These are phyloP conservation scores for Rubus idaeus DNA, from an alignment of 306 rosid genomes.

Conservation along the genomic window DNA sequence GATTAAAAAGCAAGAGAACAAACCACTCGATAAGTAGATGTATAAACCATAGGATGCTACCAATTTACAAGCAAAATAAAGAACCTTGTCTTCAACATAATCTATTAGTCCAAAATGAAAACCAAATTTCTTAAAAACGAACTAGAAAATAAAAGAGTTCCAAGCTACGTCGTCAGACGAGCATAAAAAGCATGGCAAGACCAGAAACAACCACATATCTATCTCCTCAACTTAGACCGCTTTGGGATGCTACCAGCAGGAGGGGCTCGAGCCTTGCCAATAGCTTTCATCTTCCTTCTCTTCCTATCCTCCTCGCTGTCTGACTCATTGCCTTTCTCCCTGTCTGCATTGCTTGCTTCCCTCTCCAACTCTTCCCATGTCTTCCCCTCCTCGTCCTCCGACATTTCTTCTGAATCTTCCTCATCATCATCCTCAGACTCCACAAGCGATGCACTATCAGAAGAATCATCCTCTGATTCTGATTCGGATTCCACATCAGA, in stretches of 20 bases:
- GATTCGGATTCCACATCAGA: conserved; percentile 87
- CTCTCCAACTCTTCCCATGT: conserved; percentile 98
- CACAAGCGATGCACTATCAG: conserved; percentile 83
- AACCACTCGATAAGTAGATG: too few species aligned
- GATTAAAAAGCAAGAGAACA: too few species aligned
- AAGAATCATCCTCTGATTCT: conserved; percentile 76
- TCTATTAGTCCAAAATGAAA: conserved; percentile 8
- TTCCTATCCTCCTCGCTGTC: conserved; percentile 94
- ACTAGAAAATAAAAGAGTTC: conserved; percentile 7
- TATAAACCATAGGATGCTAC: conserved; percentile 2
- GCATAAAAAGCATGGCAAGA: conserved; percentile 2
- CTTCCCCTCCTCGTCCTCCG: conserved; percentile 58
- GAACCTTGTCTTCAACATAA: conserved; percentile 1
- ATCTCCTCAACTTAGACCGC: conserved; percentile 65
- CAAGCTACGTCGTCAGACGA: conserved; percentile 12
- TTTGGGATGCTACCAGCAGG: conserved; percentile 52
- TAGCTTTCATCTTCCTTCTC: conserved; percentile 81
- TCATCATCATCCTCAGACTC: conserved; percentile 75
- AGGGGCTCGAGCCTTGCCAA: conserved; percentile 70
- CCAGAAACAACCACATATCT: conserved; percentile 24
- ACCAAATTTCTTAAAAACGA: background rate
- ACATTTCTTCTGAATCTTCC: conserved; percentile 47
- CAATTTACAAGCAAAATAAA: conserved; percentile 31
- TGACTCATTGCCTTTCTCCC: conserved; percentile 80
- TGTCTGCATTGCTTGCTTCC: conserved; percentile 94